Conservation (phyloP, 2,329 filamentous ascomycete species). For the Botrytis medusae region DNA sequence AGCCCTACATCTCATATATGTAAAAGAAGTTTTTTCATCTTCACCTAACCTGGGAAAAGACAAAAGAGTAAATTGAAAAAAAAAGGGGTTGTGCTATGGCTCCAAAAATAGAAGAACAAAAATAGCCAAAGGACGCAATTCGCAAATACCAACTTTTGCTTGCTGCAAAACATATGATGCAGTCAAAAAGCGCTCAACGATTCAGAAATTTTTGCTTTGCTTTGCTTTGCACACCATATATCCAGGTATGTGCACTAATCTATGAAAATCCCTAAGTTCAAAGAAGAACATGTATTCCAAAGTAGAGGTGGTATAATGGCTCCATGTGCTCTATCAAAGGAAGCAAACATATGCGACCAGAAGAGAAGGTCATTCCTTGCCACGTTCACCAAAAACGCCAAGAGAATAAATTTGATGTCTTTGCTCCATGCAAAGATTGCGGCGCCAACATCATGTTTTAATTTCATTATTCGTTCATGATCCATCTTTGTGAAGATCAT, state of each 20-base stretch:
- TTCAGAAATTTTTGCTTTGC: slow-evolving; percentile 12
- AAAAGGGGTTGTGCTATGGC: neutral
- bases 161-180: slow-evolving; percentile 7
- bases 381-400: slow-evolving; percentile 17
- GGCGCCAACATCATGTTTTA: slow-evolving; percentile 17
- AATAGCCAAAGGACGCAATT: neutral
- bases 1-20: slow-evolving; percentile 19
- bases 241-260: neutral
- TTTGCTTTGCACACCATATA: slow-evolving; percentile 12
- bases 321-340: slow-evolving; percentile 8
- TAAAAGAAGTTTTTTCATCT: slow-evolving; percentile 11
- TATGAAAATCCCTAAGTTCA: slow-evolving; percentile 11
- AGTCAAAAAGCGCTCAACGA: slow-evolving; percentile 5
- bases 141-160: slow-evolving; percentile 13
- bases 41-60: slow-evolving; percentile 8
- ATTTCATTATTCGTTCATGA: slow-evolving; percentile 21
- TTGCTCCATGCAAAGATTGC: slow-evolving; percentile 18
- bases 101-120: slow-evolving; percentile 10
- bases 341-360: slow-evolving; percentile 4
- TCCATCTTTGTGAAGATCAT: slow-evolving; percentile 20
- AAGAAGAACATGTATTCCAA: slow-evolving; percentile 2
- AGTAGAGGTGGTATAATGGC: neutral
- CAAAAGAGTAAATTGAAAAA: slow-evolving; percentile 4
- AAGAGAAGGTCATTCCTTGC: slow-evolving; percentile 1
- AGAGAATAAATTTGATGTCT: slow-evolving; percentile 7